phyloP scores from a whole-genome alignment of 106 monocot species.

The Apostasia shenzhenica region DNA sequence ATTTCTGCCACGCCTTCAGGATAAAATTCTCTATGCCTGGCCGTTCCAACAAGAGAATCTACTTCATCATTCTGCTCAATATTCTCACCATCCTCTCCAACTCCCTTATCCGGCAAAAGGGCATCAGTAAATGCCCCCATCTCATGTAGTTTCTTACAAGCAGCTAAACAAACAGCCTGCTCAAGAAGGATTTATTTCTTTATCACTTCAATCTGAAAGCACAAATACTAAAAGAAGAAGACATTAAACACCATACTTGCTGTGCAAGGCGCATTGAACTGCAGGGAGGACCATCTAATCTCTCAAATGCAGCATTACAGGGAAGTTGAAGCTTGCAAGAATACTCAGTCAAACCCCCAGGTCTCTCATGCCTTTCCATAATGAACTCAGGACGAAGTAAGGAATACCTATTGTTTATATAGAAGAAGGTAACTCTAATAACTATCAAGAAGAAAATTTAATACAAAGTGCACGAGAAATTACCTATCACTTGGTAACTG shows the following conservation, averaged over 20 bases:
- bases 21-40: constrained; percentile 92
- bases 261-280: constrained; percentile 92
- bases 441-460: not conserved
- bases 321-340: constrained; percentile 98
- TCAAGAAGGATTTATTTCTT: constrained; percentile 2
- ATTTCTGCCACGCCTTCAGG: constrained; percentile 94
- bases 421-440: constrained; percentile 1
- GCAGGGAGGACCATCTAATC: constrained; percentile 90
- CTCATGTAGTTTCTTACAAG: constrained; percentile 98
- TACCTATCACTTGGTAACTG: constrained; percentile 97
- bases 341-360: constrained; percentile 68
- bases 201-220: not conserved
- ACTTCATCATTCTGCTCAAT: constrained; percentile 66
- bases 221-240: not conserved
- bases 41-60: constrained; percentile 85
- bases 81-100: constrained; percentile 68
- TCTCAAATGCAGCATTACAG: constrained; percentile 96
- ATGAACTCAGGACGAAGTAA: constrained; percentile 98
- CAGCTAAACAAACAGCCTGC: constrained; percentile 96
- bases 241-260: constrained; percentile 34
- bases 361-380: constrained; percentile 79
- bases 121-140: constrained; percentile 98
- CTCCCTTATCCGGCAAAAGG: constrained; percentile 96
- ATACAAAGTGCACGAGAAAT: constrained; percentile 1
- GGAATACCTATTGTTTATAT: constrained; percentile 58